Evolutionary conservation across 495 filamentous ascomycete genomes (phyloP).

Genomic region (Choiromyces venosus): DNA sequence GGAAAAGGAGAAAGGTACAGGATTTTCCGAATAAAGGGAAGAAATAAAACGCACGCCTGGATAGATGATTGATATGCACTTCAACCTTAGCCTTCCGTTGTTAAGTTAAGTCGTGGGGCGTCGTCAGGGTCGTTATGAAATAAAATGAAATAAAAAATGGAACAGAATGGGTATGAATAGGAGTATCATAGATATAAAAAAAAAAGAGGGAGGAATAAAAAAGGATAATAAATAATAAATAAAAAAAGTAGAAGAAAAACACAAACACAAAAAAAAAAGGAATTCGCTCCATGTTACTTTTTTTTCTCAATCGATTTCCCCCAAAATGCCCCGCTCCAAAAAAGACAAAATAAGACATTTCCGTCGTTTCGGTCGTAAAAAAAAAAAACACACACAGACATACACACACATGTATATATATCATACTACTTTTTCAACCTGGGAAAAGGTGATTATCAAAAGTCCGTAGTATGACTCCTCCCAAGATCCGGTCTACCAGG

Average conservation of each 20-base stretch:
- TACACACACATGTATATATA: too few species aligned
- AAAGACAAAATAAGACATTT: constrained; percentile 31
- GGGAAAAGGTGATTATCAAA: constrained; percentile 40
- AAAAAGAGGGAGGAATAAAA: neutral
- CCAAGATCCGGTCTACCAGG: constrained; percentile 43
- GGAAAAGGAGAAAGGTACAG: neutral
- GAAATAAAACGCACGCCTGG: constrained; percentile 23
- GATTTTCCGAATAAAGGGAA: constrained; percentile 13
- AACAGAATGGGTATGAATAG: neutral
- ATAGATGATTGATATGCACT: constrained; percentile 14
- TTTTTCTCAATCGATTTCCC: too few species aligned
- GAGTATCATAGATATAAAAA: neutral
- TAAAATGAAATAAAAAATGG: neutral
- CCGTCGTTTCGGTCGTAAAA: constrained; percentile 23
- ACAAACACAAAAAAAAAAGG: constrained; percentile 23
- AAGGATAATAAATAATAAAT: constrained; percentile 5
- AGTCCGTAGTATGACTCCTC: constrained; percentile 47
- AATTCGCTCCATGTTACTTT: constrained; percentile 37
- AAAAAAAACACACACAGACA: too few species aligned
- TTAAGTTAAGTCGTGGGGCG: constrained; percentile 29
- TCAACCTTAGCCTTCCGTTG: constrained; percentile 2
- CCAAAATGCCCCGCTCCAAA: constrained; percentile 28
- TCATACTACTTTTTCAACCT: constrained; percentile 3
- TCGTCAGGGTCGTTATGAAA: constrained; percentile 26
- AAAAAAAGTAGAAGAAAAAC: constrained; percentile 11